Evolutionary conservation across 805 yeast species (phyloP).

Genomic region (Candida takata): DNA sequence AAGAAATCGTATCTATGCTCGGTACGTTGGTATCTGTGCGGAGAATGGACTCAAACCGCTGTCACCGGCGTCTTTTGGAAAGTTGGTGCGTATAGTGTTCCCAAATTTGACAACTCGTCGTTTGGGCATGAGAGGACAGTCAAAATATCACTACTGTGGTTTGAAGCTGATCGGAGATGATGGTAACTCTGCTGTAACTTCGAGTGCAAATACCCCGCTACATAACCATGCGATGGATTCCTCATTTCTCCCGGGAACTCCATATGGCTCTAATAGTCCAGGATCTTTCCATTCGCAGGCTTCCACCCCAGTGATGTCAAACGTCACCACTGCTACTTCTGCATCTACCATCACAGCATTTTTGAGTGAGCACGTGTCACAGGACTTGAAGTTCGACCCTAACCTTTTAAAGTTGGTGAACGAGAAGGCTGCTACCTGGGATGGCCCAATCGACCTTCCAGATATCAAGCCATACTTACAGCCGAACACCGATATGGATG

Average conservation of each 20-base stretch:
- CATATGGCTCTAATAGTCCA: slow-evolving; percentile 24
- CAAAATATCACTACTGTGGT: slow-evolving; percentile 80
- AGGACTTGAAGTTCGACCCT: slow-evolving; percentile 18
- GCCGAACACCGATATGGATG: slow-evolving; percentile 20
- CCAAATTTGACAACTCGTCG: slow-evolving; percentile 67
- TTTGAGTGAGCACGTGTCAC: slow-evolving; percentile 13
- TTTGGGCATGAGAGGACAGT: slow-evolving; percentile 71
- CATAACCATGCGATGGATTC: slow-evolving; percentile 18
- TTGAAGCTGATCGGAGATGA: slow-evolving; percentile 39
- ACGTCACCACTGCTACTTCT: slow-evolving; percentile 6
- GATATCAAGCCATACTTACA: slow-evolving; percentile 23
- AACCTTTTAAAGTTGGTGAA: slow-evolving; percentile 13
- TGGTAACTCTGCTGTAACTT: slow-evolving; percentile 18
- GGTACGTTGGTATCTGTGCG: slow-evolving; percentile 52
- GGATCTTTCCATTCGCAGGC: slow-evolving; percentile 20
- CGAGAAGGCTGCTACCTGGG: slow-evolving; percentile 10
- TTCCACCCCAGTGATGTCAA: slow-evolving; percentile 19
- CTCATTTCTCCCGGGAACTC: slow-evolving; percentile 23
- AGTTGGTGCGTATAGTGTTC: slow-evolving; percentile 52
- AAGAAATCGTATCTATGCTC: slow-evolving; percentile 60
- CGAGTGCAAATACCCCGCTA: slow-evolving; percentile 21
- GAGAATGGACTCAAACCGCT: slow-evolving; percentile 49
- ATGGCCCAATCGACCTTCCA: slow-evolving; percentile 31
- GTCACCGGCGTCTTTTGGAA: slow-evolving; percentile 74
- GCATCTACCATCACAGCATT: slow-evolving; percentile 11